Base-by-base conservation (phyloP, 177 flowering plant genomes). In the Vitis hybrid region DNA sequence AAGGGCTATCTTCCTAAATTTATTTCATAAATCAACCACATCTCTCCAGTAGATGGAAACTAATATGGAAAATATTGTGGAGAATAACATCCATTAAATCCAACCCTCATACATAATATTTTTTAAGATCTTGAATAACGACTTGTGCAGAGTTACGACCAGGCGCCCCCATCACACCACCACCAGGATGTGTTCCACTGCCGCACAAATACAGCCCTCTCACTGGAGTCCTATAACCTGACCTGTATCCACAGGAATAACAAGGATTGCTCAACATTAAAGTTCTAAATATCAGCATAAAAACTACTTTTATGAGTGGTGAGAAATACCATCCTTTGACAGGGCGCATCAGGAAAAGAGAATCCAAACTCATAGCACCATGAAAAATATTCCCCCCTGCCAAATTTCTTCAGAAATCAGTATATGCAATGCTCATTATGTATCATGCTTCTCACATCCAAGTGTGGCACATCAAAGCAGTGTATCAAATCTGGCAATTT, bases 101-200 rank as follows among this genome's bases (percentile, higher is more conserved):
- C 27, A 35, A 35, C 46, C 0, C 7, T 35, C 46, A 35, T 6
- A 35, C 6, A 0, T 35, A 35, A 35, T 6, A 13, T 24, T 67
- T 81, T 72, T 85, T 89, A 11, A 89, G 48, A 74, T 95, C 98
- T 70, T 87, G 80, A 68, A 93, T 84, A 69, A 90, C 97, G 56
- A 84, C 83, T 16, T 75, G 86, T 9, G 98, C 98, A 68, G 96
- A 92, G 76, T 90, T 93, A 19, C 97, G 93, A 7, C 99, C 98
- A 6, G 99, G 93, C 13, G 98, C 99, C 46, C 97, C 98, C 99
- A 95, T 95, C 64, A 95, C 99, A 35, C 98, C 98, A 68, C 99
- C 99, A 1, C 99, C 99, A 10, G 99, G 99, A 71, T 95, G 99
- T 2, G 93, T 75, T 6, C 99, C 98, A 57, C 97, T 90, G 11